Conservation (phyloP, 2,329 filamentous ascomycete species). For the Hymenoscyphus linearis region DNA sequence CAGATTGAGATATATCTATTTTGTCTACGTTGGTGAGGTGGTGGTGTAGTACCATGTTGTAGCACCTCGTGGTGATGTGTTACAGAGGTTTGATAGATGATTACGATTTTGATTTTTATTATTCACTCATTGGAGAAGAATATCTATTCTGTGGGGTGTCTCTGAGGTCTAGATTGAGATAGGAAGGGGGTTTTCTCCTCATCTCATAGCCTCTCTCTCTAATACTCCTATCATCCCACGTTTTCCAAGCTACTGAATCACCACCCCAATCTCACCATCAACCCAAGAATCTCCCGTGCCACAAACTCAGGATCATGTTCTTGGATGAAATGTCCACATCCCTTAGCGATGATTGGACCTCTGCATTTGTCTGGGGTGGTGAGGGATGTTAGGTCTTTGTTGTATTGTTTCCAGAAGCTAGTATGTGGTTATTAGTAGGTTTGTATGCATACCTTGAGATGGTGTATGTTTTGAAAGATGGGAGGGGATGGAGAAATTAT, state of each 20-base stretch:
- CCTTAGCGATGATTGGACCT: slow-evolving; percentile 28
- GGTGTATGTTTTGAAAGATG: not conserved
- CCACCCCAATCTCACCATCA: slow-evolving; percentile 33
- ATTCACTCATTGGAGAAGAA: no score
- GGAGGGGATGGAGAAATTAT: no score
- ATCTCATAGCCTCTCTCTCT: not conserved
- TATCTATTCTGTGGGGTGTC: no score
- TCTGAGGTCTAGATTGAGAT: no score
- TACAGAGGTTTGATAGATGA: no score
- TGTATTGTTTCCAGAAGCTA: slow-evolving; percentile 33
- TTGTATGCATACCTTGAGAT: no score
- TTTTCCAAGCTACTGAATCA: not conserved
- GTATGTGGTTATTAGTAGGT: not conserved
- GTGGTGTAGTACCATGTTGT: no score
- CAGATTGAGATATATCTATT: no score
- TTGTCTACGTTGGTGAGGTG: no score
- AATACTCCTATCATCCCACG: not conserved
- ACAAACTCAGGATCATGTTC: slow-evolving; percentile 31
- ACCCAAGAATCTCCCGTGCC: slow-evolving; percentile 31
- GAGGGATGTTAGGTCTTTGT: slow-evolving; percentile 28
- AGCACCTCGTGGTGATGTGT: no score
- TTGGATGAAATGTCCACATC: slow-evolving; percentile 33
- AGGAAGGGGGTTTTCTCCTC: no score
- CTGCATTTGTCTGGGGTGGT: slow-evolving; percentile 26
- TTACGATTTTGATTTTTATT: no score